phyloP scores from a whole-genome alignment of 2,329 filamentous ascomycete genomes.

The Neofusicoccum laricinum region DNA sequence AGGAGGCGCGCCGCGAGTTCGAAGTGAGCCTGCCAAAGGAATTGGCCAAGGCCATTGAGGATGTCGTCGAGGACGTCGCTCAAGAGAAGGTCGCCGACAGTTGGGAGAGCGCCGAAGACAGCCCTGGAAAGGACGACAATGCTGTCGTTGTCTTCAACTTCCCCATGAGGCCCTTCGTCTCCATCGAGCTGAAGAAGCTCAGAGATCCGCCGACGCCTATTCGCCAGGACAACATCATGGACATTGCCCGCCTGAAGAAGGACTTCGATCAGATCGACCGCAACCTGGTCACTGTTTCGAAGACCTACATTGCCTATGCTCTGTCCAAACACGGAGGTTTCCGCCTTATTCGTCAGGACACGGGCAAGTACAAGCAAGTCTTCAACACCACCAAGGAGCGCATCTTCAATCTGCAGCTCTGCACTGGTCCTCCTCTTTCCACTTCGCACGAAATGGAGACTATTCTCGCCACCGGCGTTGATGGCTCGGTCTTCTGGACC shows the following conservation, averaged over 20 bases:
- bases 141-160: constrained; percentile 88
- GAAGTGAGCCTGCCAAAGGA: constrained; percentile 53
- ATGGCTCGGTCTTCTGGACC: constrained; percentile 96
- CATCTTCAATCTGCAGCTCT: constrained; percentile 90
- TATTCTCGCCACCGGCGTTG: constrained; percentile 88
- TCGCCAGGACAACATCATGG: constrained; percentile 77
- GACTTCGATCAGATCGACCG: constrained; percentile 97
- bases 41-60: constrained; percentile 56
- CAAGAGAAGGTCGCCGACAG: constrained; percentile 68
- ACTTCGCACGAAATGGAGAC: constrained; percentile 64
- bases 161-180: constrained; percentile 93
- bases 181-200: constrained; percentile 67
- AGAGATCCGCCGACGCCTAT: constrained; percentile 61
- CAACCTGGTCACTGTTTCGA: constrained; percentile 83
- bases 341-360: constrained; percentile 89
- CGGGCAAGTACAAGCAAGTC: constrained; percentile 85
- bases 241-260: constrained; percentile 93
- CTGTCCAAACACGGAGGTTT: constrained; percentile 91
- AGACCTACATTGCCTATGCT: constrained; percentile 89
- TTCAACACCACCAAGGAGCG: constrained; percentile 90
- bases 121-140: constrained; percentile 63
- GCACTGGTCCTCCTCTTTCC: constrained; percentile 55
- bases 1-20: constrained; percentile 52
- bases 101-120: constrained; percentile 80
- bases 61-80: constrained; percentile 55